Evolutionary conservation across 2,329 filamentous ascomycete genomes (phyloP), one percentile per base, ranked within the genome.

Genomic region (Sclerotiophoma versabilis): DNA sequence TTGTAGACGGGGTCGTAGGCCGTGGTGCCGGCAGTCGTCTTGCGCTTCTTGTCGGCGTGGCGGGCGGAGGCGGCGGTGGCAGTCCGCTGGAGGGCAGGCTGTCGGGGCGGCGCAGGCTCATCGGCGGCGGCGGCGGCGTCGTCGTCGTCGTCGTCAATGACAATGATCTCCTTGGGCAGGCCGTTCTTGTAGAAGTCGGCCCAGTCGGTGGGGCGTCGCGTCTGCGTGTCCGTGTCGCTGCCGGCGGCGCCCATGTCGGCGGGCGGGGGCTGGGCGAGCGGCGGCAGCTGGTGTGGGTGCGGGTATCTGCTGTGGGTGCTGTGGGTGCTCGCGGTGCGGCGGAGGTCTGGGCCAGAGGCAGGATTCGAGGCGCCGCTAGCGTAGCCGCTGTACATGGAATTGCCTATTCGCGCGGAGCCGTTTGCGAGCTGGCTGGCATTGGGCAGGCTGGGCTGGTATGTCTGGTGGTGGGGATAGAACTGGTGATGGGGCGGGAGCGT

Each of bases 1-100:
- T 93, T 89, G 71, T 92, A 90, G 46, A 88, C 83, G 15, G 87
- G 80, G 64, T 93, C 89, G 71, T 89, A 90, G 34, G 80, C 80
- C 2, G 81, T 78, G 64, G 85, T 76, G 45, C 45, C 51, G 64
- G 83, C 74, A 68, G 81, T 80, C 74, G 86, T 91, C 76, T 88
- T 91, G 78, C 88, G 84, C 81, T 86, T 92, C 80, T 93, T 96
- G 69, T 85, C 83, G 37, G 83, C 76, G 71, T 87, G 87, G 27
- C 79, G 79, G 36, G 66, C 62, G 4, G 76, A 77, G 3, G 78
- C 79, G 26, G 82, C 82, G 11, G 80, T 62, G 9, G 61, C 60
- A 27, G 64, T 68, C 49, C 66, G 63, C 23, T 47, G 54, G 15
- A 66, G 58, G 32, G 54, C 65, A 20, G 64, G 59, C 39, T 61